Base-by-base conservation (phyloP, 352 stramenopile genomes). In the Phytophthora boehmeriae region DNA sequence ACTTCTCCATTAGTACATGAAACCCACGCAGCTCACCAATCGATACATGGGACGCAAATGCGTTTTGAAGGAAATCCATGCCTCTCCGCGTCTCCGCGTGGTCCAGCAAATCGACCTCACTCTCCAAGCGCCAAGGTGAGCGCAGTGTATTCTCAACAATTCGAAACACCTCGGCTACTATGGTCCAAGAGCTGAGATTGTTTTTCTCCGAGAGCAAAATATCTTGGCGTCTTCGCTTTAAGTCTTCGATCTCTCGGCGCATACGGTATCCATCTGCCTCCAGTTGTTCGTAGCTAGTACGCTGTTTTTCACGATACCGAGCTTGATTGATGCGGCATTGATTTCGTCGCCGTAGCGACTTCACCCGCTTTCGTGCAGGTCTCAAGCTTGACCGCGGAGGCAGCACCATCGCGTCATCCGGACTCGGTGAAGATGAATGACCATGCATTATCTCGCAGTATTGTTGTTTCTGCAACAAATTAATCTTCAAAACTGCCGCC, bases 251-350 rank as follows among this genome's bases (percentile, higher is more conserved):
- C 27, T 66, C 50, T 16, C 50, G 2, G 19, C 54, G 42, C 6
- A 61, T 30, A 11, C 20, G 35, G 10, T 54, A n/a, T 4, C 61
- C 54, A 4, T 10, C 53, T 10, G 30, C 16, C 14, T 70, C 48
- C 1, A 70, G 36, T 5, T 57, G 41, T 13, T 49, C 9, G 19
- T 60, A 41, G 4, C 20, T 22, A 8, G 25, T 43, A 13, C 54
- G 54, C 55, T 66, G 62, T 45, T 63, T 70, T 16, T 66, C 34
- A 13, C 62, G 55, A n/a, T 66, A 70, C 11, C 62, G 47, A 32
- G 62, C 62, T 36, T 70, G 62, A 36, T 70, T 70, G 43, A 35
- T 36, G n/a, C 55, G 41, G 28, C 49, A 70, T 25, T 66, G 54
- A 2, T 66, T 41, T 1, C 48, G 48, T 42, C 58, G 58, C 27